Evolutionary conservation across 2,329 filamentous ascomycete species (phyloP), one percentile per base, ranked within the genome.

Genomic region (Colletotrichum plurivorum): DNA sequence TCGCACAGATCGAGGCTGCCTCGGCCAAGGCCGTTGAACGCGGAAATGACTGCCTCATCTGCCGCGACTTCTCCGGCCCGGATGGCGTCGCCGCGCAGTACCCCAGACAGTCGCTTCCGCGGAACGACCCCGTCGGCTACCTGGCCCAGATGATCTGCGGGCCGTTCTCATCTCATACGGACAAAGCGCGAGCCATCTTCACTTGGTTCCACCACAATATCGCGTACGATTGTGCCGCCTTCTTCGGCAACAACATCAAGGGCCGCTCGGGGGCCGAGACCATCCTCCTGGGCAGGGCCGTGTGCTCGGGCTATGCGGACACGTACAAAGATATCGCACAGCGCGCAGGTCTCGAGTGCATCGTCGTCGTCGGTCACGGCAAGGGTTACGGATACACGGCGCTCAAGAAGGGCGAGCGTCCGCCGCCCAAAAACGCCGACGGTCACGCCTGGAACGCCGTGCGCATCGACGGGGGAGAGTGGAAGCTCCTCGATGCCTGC

Each of bases 131-230:
- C 0, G 84, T 96, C 4, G 89, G 87, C 20, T 93, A 93, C 82
- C 86, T 99, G 25, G 94, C 95, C 0, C 87, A 89, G 59, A 89
- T 93, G 59, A 87, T 98, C 20, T 97, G 94, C 66, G 84, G 87
- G 4, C 92, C 93, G 0, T 98, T 98, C 76, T 81, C 89, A 1
- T 97, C 94, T 0, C 82, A 84, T 1, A 97, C 95, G 0, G 95
- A 98, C 79, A 98, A 98, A 82, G 95, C 96, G 2, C 88, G 96
- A 31, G 94, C 90, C 2, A 93, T 99, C 69, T 98, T 98, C 78
- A 94, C 93, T 1, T 99, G 96, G 96, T 90, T 95, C 48, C 95
- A 98, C 80, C 91, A 98, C 80, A 98, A 98, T 75, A 91, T 99
- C 67, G 87, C 86, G 54, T 99, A 98, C 78, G 94, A 98, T 77